Evolutionary conservation across 2,329 filamentous ascomycete species (phyloP).

Genomic region (Thermothelomyces thermophilus): DNA sequence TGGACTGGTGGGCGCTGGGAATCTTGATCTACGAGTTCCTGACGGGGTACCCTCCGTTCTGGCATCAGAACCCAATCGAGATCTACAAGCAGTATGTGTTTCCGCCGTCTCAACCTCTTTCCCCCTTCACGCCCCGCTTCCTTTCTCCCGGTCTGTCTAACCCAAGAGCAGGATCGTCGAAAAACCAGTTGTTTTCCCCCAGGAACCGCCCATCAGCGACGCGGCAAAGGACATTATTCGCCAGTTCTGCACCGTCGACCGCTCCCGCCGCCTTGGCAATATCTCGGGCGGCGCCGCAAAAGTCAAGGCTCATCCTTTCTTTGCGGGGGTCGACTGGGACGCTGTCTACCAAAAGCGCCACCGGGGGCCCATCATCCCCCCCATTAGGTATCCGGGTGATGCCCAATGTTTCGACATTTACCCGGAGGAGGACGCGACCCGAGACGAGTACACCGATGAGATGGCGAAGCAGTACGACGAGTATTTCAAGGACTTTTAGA

Average conservation of each 20-base stretch:
- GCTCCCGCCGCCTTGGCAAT: constrained; percentile 70
- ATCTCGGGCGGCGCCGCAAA: constrained; percentile 64
- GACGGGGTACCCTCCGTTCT: constrained; percentile 79
- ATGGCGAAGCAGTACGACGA: constrained; percentile 63
- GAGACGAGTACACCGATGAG: constrained; percentile 62
- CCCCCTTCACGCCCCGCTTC: neutral
- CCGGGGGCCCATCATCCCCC: constrained; percentile 68
- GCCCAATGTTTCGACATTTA: constrained; percentile 78
- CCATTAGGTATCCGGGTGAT: constrained; percentile 64
- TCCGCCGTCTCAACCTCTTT: neutral
- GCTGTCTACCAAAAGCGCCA: constrained; percentile 58
- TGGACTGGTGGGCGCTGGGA: constrained; percentile 84
- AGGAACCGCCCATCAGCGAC: constrained; percentile 56
- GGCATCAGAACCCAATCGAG: constrained; percentile 80
- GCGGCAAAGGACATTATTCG: constrained; percentile 69
- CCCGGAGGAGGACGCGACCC: constrained; percentile 63
- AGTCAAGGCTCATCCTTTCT: constrained; percentile 73
- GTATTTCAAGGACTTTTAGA: constrained; percentile 64
- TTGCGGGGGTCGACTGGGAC: constrained; percentile 66
- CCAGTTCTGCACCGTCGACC: constrained; percentile 71
- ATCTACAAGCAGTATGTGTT: constrained; percentile 67
- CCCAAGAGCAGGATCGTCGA: constrained; percentile 59
- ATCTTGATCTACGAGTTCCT: constrained; percentile 81
- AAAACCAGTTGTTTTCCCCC: constrained; percentile 68
- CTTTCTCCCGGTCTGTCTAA: neutral